Conservation (phyloP, 2,329 filamentous ascomycete genomes). For the Xylaria multiplex region DNA sequence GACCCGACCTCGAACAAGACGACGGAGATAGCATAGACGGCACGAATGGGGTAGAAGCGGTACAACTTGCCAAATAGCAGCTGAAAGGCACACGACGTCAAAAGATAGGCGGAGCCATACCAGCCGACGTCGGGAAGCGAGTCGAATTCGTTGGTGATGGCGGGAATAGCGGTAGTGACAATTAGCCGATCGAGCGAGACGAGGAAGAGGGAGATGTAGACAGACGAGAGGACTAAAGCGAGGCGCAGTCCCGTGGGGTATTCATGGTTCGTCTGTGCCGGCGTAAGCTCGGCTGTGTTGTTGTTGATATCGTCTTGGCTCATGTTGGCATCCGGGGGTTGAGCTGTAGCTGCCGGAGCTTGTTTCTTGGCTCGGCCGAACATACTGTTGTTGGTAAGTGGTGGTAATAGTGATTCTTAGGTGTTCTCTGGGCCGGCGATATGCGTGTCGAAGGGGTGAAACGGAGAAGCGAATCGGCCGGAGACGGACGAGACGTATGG, state of each 20-base stretch:
- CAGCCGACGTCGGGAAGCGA: slow-evolving; percentile 53
- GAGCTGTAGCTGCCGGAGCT: slow-evolving; percentile 17
- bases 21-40: slow-evolving; percentile 48
- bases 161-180: slow-evolving; percentile 53
- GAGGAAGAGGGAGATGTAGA: slow-evolving; percentile 53
- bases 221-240: slow-evolving; percentile 48
- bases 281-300: slow-evolving; percentile 23
- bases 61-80: slow-evolving; percentile 55
- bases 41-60: slow-evolving; percentile 52
- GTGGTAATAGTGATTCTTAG: background rate
- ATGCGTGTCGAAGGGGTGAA: background rate
- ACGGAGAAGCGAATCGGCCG: background rate
- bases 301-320: slow-evolving; percentile 7
- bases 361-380: slow-evolving; percentile 36
- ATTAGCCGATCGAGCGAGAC: slow-evolving; percentile 53
- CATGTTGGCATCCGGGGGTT: slow-evolving; percentile 17
- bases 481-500: background rate
- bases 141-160: slow-evolving; percentile 53
- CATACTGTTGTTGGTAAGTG: slow-evolving; percentile 6
- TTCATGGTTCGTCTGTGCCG: slow-evolving; percentile 39
- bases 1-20: slow-evolving; percentile 54
- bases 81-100: slow-evolving; percentile 53
- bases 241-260: slow-evolving; percentile 51
- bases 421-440: background rate
- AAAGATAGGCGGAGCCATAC: slow-evolving; percentile 53